Percentiles rank a stretch among this genome's conserved stretches.
Conservation (phyloP, 345 rosid species). For the Syzygium aqueum region DNA sequence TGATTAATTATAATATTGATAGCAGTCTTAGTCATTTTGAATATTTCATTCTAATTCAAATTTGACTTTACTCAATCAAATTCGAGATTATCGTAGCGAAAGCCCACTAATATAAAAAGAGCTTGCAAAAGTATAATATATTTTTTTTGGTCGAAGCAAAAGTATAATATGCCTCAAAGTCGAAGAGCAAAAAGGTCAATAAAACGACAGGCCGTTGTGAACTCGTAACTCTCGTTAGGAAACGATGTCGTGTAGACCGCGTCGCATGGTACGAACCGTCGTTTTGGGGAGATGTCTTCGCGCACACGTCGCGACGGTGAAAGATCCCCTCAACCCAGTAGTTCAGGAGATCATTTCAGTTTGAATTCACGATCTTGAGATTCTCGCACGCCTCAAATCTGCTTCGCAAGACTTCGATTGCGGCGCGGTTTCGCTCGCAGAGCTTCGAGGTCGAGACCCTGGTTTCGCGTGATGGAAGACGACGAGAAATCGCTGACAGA, state of each 20-base stretch:
- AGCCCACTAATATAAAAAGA: too few relatives aligned
- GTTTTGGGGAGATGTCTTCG: not conserved
- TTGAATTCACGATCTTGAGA: not conserved
- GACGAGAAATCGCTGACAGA: slow-evolving; percentile 8
- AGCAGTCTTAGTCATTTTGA: not conserved
- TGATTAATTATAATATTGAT: not conserved
- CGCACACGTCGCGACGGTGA: not conserved
- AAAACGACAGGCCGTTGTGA: not conserved
- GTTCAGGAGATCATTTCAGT: not conserved
- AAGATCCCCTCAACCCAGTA: not conserved
- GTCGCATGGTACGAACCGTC: not conserved
- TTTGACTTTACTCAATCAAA: not conserved
- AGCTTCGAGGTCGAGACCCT: not conserved
- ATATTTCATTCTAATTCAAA: not conserved
- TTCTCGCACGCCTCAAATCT: not conserved
- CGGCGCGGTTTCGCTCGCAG: not conserved
- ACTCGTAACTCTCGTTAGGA: not conserved
- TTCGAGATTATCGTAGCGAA: not conserved
- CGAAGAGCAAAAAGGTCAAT: not conserved
- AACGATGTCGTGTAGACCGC: not conserved
- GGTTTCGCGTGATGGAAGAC: slow-evolving; percentile 29
- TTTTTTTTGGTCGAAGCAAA: too few relatives aligned
- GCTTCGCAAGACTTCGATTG: not conserved
- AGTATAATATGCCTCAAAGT: too few relatives aligned
- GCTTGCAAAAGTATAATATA: not conserved